Percentiles rank a stretch among this genome's conserved stretches.
These are phyloP conservation scores for Pezicula neosporulosa DNA, from an alignment of 2,329 filamentous ascomycete species.

Conservation along the genomic window DNA sequence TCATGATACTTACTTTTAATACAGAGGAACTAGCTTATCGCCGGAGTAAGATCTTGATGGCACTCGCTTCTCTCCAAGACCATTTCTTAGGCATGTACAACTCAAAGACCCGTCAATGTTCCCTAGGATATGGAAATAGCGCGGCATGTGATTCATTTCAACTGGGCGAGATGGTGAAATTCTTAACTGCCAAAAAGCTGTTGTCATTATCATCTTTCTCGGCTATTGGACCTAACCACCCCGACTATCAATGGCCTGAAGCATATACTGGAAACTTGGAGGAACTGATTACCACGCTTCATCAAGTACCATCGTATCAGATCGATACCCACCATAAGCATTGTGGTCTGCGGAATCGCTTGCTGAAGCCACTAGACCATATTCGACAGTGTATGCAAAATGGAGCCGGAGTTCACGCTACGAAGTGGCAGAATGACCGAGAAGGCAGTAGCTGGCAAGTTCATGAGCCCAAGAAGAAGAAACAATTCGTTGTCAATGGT, in stretches of 20 bases:
- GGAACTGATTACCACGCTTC: constrained; percentile 54
- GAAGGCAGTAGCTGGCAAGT: background rate
- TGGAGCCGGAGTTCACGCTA: constrained; percentile 37
- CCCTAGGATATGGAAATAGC: constrained; percentile 70
- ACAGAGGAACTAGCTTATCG: constrained; percentile 64
- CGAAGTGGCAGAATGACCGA: constrained; percentile 41
- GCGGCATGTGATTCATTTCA: constrained; percentile 74
- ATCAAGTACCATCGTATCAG: constrained; percentile 69
- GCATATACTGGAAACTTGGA: constrained; percentile 57
- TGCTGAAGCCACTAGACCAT: constrained; percentile 64
- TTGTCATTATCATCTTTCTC: constrained; percentile 57
- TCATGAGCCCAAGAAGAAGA: background rate
- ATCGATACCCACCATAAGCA: constrained; percentile 71
- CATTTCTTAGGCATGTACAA: constrained; percentile 68
- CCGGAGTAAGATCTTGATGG: constrained; percentile 63
- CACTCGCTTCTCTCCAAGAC: constrained; percentile 64
- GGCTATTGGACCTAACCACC: constrained; percentile 37
- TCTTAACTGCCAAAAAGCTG: constrained; percentile 60
- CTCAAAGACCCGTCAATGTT: constrained; percentile 65
- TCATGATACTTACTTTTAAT: constrained; percentile 9
- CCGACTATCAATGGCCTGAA: constrained; percentile 27
- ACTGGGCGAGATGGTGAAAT: constrained; percentile 73
- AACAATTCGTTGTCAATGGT: constrained; percentile 1
- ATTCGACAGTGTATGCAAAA: constrained; percentile 54
- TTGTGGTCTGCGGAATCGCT: constrained; percentile 64